Conservation (phyloP, 148 eudicot species). For the Dianthus caryophyllus region DNA sequence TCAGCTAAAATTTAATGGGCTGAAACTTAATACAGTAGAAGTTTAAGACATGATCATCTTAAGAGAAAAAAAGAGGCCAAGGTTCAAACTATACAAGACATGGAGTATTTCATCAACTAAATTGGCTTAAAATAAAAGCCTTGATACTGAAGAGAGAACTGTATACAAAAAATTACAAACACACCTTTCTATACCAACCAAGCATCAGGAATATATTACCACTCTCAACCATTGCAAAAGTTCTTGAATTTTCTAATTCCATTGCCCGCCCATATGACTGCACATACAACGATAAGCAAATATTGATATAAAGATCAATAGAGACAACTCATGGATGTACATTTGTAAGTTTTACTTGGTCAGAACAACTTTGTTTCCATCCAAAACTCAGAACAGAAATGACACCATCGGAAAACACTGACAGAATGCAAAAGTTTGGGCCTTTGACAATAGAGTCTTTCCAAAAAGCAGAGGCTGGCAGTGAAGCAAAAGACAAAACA, state of each 20-base stretch:
- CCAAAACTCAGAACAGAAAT: neutral
- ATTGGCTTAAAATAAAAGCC: neutral
- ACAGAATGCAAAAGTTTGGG: neutral
- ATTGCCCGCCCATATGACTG: constrained; percentile 92
- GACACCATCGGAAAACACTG: neutral
- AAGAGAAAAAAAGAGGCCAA: neutral
- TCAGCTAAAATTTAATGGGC: neutral
- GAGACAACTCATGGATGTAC: neutral
- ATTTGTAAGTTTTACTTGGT: neutral
- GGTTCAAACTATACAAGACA: neutral
- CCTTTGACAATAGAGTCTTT: neutral
- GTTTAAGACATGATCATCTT: neutral
- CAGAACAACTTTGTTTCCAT: neutral
- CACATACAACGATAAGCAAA: neutral
- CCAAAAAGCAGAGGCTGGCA: neutral
- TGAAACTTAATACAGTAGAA: neutral
- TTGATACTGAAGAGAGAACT: neutral
- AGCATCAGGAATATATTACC: constrained; percentile 87
- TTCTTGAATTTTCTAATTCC: constrained; percentile 80
- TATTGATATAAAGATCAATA: constrained; percentile 6
- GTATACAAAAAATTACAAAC: neutral
- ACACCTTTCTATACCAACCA: constrained; percentile 82
- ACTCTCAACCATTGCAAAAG: constrained; percentile 83
- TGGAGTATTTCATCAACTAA: neutral
- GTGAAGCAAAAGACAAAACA: neutral